Base-by-base conservation (phyloP, 2,329 filamentous ascomycete genomes). In the Fusarium denticulatum region DNA sequence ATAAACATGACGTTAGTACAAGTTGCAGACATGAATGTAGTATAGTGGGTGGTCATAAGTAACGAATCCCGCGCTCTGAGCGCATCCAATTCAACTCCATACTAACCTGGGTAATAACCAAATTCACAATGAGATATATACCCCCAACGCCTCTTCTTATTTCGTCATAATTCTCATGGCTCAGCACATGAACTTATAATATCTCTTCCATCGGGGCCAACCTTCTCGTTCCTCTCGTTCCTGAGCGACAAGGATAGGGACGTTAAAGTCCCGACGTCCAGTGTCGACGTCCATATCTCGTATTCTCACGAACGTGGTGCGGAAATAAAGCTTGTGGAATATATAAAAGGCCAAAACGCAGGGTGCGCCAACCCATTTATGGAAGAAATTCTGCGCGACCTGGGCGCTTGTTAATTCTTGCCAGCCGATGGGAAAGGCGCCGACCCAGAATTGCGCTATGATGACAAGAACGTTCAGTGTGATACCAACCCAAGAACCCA, bases 221-320 rank as follows among this genome's bases (percentile, higher is more conserved):
- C 82, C 80, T 37, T 87, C 88, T 77, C 87, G 86, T 84, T 98
- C 95, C 59, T 93, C 92, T 43, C 87, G 84, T 85, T 98, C 96
- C 81, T 97, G 93, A 46, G 91, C 91, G 56, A 97, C 86, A 56
- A 98, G 83, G 67, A 93, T 89, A 34, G 91, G 90, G 49, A 98
- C 84, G 80, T 97, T 95, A 65, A 98, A 88, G 79, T 97, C 94
- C 32, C 95, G 87, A 34, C 95, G 90, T 6, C 96, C 96, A 1
- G 95, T 97, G 67, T 92, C 89, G 71, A 98, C 84, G 82, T 98
- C 95, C 91, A 98, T 97, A 71, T 97, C 92, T 57, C 87, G 85
- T 39, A 88, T 83, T 24, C 88, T 86, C 47, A 97, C 87, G 64
- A 94, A 86, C 4, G 86, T 84, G 4, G 95, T 97, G 64, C 86